These are phyloP conservation scores for Dryadomyces sulphureus DNA, from an alignment of 2,329 filamentous ascomycete species.

Conservation along the genomic window DNA sequence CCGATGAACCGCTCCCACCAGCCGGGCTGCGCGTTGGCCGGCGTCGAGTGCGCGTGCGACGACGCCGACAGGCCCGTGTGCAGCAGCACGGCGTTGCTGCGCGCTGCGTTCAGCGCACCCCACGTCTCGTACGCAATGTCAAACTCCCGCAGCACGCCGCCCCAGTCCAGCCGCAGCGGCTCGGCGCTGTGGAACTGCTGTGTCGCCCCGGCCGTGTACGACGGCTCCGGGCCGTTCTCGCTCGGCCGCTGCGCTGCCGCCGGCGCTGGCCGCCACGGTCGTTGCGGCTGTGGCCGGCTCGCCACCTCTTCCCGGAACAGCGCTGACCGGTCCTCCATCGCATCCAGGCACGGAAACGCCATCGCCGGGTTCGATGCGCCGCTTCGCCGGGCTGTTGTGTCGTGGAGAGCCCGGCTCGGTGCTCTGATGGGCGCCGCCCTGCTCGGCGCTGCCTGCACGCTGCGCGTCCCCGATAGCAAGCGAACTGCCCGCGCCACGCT, in stretches of 20 bases:
- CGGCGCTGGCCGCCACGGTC: not conserved
- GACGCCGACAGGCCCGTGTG: constrained; percentile 95
- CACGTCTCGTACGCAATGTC: constrained; percentile 88
- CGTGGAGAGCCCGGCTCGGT: constrained; percentile 10
- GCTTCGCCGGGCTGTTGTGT: constrained; percentile 13
- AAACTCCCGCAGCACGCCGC: constrained; percentile 78
- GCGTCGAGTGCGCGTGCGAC: constrained; percentile 90
- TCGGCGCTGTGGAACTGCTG: constrained; percentile 59
- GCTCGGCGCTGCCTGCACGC: too few species aligned
- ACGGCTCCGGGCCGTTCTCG: constrained; percentile 73
- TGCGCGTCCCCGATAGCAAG: too few species aligned
- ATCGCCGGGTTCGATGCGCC: constrained; percentile 66
- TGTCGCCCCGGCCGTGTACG: constrained; percentile 83
- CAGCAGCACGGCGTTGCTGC: constrained; percentile 77
- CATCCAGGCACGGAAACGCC: constrained; percentile 81
- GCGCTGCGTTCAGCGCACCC: constrained; percentile 66
- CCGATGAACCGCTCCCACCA: constrained; percentile 99
- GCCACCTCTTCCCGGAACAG: constrained; percentile 43
- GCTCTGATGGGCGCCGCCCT: too few species aligned
- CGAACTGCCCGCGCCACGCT: too few species aligned
- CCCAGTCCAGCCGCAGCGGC: constrained; percentile 81
- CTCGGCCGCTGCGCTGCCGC: constrained; percentile 31
- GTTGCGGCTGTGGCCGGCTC: too few species aligned
- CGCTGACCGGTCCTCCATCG: constrained; percentile 63
- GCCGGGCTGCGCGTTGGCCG: constrained; percentile 68